Percentiles rank a stretch among this genome's conserved stretches.
These are phyloP conservation scores for Fonsecaea multimorphosa DNA, from an alignment of 2,329 filamentous ascomycete genomes.

Conservation along the genomic window DNA sequence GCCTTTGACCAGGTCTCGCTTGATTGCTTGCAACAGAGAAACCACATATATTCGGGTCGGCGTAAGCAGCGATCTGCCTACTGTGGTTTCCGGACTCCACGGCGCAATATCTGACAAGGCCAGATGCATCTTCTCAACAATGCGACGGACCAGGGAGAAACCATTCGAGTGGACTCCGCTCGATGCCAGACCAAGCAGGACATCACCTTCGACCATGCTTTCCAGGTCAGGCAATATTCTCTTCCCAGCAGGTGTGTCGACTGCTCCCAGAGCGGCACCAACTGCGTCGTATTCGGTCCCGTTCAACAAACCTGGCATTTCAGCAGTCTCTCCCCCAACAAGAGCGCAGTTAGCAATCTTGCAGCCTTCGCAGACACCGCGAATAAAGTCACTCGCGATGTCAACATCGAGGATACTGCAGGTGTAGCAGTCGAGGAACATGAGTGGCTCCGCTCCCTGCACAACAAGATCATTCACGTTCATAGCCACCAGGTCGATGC, in stretches of 20 bases:
- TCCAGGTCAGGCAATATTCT: constrained; percentile 76
- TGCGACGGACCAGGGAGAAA: constrained; percentile 93
- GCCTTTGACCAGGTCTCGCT: constrained; percentile 76
- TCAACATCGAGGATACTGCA: constrained; percentile 84
- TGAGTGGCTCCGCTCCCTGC: constrained; percentile 90
- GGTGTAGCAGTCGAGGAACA: constrained; percentile 98
- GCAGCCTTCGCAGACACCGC: constrained; percentile 88
- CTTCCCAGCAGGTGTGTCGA: constrained; percentile 60
- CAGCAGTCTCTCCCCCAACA: constrained; percentile 95
- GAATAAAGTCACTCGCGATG: constrained; percentile 82
- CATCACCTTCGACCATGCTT: constrained; percentile 79
- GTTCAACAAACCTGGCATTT: constrained; percentile 96
- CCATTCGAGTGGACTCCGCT: constrained; percentile 94
- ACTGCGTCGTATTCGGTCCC: constrained; percentile 91
- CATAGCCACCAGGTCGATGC: constrained; percentile 97
- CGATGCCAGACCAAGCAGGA: constrained; percentile 83
- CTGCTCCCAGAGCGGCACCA: constrained; percentile 85
- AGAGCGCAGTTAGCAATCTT: constrained; percentile 83
- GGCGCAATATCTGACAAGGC: constrained; percentile 75
- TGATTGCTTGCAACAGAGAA: constrained; percentile 70
- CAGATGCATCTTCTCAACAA: constrained; percentile 75
- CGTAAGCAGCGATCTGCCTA: constrained; percentile 81
- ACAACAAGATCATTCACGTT: constrained; percentile 98
- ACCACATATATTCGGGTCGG: constrained; percentile 95
- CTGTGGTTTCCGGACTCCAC: constrained; percentile 65